These are phyloP conservation scores for Xylaria castorea DNA, from an alignment of 495 filamentous ascomycete species.

Conservation along the genomic window DNA sequence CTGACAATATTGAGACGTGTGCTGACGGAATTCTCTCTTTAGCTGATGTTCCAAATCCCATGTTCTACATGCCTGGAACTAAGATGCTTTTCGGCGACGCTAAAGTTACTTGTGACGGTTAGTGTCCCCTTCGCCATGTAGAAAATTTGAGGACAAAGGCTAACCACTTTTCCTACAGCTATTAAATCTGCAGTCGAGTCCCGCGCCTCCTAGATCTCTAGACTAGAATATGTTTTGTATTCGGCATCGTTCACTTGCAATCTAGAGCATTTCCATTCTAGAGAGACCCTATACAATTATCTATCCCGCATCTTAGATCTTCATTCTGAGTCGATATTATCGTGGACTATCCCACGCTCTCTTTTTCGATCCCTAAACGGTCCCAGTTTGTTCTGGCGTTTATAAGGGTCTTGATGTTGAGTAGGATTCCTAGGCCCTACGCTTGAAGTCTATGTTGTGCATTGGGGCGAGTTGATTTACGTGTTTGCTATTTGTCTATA, in stretches of 20 bases:
- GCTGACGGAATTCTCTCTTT: constrained; percentile 20
- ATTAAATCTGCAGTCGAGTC: constrained; percentile 61
- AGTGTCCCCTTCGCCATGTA: constrained; percentile 30
- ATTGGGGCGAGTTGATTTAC: neutral
- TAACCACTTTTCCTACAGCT: constrained; percentile 39
- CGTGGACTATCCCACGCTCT: neutral
- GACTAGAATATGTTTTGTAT: constrained; percentile 35
- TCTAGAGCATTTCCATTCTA: constrained; percentile 30
- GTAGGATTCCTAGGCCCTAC: neutral
- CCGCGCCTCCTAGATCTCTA: constrained; percentile 46
- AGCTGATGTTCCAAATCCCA: constrained; percentile 85
- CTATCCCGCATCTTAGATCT: constrained; percentile 30
- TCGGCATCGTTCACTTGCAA: constrained; percentile 17
- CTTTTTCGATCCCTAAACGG: neutral
- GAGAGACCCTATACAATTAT: constrained; percentile 28
- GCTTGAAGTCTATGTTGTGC: neutral
- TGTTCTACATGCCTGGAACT: constrained; percentile 85
- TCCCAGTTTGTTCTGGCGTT: neutral
- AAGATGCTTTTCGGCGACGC: constrained; percentile 89
- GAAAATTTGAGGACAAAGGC: neutral
- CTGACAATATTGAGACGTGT: neutral
- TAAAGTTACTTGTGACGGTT: constrained; percentile 77
- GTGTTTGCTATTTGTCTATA: neutral
- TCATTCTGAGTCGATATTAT: constrained; percentile 12
- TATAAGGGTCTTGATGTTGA: neutral